Base-by-base conservation (phyloP, 352 stramenopile species). In the Phytophthora pluvialis region DNA sequence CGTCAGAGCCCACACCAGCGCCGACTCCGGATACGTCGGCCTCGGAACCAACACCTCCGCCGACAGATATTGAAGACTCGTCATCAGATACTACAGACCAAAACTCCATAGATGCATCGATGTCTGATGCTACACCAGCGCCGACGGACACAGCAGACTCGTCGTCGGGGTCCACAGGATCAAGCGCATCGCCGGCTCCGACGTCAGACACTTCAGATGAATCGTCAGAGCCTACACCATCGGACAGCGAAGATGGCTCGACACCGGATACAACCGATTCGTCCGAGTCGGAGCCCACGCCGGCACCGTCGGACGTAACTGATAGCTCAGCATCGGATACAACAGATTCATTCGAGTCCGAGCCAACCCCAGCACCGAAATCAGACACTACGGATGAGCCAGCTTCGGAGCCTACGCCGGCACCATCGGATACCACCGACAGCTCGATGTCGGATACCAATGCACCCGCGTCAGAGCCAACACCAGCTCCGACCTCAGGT, bases 11-110 rank as follows among this genome's bases (percentile, higher is more conserved):
- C 26, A 68, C 64, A 5, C 25, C 38, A 40, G 36, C 43, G 45
- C 35, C 64, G n/a, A 72, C 32, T 29, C 21, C 35, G 26, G 26
- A 50, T 12, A 4, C 33, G 25, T 57, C 46, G 18, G 16, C 9
- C 10, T 46, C 49, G 1, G 25, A 44, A 6, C 36, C 50, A 38
- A 68, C 33, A 26, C 60, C 60, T 18, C 43, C 50, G 26, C 42
- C 60, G 16, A 62, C 56, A 47, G 56, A 58, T 21, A 46, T 38
- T 15, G 28, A 49, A 45, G 57, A 65, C 29, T 55, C 44, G 29
- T 48, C 53, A 53, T 53, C 43, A 4, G 39, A 36, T 21, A 39
- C 36, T 52, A 35, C 54, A 50, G 33, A 63, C 9, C 32, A 32
- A 43, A 42, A 55, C 15, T 42, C 47, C 25, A 33, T 33, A 25